phyloP scores from a whole-genome alignment of 495 filamentous ascomycete species.

The Cercophora sp. region DNA sequence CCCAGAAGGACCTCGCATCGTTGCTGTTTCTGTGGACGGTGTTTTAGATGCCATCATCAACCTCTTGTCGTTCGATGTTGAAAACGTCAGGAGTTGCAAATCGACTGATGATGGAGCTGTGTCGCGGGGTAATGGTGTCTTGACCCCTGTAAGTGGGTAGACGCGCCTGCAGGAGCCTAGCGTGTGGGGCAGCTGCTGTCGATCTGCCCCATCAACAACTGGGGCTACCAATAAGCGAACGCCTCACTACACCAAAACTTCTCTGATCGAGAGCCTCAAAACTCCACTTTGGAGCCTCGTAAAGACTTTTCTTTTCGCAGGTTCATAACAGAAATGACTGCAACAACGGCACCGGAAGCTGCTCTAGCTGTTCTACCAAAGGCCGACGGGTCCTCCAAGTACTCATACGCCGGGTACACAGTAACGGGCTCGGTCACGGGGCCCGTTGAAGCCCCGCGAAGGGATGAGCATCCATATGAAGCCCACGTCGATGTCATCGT shows the following conservation, averaged over 20 bases:
- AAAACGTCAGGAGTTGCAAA: not conserved
- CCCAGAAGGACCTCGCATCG: constrained; percentile 7
- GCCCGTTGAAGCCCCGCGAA: constrained; percentile 82
- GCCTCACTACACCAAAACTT: constrained; percentile 6
- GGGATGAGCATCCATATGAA: constrained; percentile 86
- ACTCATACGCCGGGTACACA: constrained; percentile 71
- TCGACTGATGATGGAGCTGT: constrained; percentile 5
- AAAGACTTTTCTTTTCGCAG: not conserved
- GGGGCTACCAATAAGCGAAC: constrained; percentile 1
- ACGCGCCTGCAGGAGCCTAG: constrained; percentile 12
- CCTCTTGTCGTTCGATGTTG: constrained; percentile 3
- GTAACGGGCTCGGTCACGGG: constrained; percentile 85
- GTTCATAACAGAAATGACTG: constrained; percentile 34
- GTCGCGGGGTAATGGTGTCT: not conserved
- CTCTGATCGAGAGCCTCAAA: constrained; percentile 2
- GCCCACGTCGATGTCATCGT: constrained; percentile 86
- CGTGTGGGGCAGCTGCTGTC: constrained; percentile 23
- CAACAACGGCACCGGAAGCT: constrained; percentile 42
- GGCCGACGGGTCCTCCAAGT: constrained; percentile 84
- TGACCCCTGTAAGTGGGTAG: constrained; percentile 3
- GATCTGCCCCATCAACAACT: constrained; percentile 16
- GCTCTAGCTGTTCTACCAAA: constrained; percentile 59
- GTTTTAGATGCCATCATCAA: constrained; percentile 10
- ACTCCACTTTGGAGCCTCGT: not conserved
- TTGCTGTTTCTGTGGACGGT: constrained; percentile 5